Evolutionary conservation across 2,329 filamentous ascomycete species (phyloP), one percentile per base, ranked within the genome.

Genomic region (Curvularia verruculosa): DNA sequence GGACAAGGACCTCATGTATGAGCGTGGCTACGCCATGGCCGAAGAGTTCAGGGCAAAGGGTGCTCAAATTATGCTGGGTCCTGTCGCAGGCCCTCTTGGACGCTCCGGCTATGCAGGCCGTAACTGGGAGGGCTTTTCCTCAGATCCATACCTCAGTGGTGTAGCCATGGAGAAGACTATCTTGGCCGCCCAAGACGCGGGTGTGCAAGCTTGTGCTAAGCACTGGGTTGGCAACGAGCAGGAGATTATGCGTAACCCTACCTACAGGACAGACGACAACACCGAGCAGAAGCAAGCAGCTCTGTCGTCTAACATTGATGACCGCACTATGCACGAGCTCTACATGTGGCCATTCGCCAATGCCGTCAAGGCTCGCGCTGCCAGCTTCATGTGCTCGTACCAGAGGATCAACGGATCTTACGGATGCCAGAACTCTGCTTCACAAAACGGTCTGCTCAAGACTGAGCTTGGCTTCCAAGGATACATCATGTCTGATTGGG

Each of bases 311-410:
- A 89, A 89, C 63, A 78, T 89, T 5, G 83, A 89, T 58, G 87
- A 89, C 70, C 82, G 84, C 60, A 87, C 86, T 0, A 79, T 89
- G 52, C 86, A 89, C 63, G 87, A 89, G 70, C 78, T 85, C 23
- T 90, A 90, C 58, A 78, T 87, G 3, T 89, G 85, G 82, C 87
- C 87, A 0, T 90, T 89, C 55, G 82, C 85, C 65, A 84, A 89
- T 54, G 83, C 84, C 0, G 75, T 89, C 13, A 79, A 76, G 31
- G 85, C 85, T 4, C 84, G 85, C 5, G 82, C 81, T 2, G 83
- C 80, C 0, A 84, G 82, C 0, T 76, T 89, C 52, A 89, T 89
- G 87, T 89, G 87, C 65, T 75, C 75, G 0, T 80, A 80, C 60
- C 72, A 80, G 44, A 60, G 70, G 9, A 59, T 76, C 46, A 76